Conservation (phyloP, 1,139 yeast species). For the Nakaseomyces kungkrabaensis region DNA sequence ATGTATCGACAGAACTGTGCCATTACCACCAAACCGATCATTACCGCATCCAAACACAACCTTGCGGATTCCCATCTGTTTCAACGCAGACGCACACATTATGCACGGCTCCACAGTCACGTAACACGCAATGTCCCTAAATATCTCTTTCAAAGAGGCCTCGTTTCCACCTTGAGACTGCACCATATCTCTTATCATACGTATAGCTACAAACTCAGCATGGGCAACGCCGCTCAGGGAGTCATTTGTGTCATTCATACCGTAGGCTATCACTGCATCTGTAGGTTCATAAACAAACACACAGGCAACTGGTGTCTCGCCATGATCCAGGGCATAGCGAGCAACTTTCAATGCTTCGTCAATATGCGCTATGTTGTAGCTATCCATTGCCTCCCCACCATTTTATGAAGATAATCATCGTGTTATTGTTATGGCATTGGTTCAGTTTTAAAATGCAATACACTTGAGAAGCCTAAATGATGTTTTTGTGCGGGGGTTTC, state of each 20-base stretch:
- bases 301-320: slow-evolving; percentile 72
- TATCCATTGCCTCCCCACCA: too few relatives aligned
- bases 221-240: slow-evolving; percentile 80
- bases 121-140: slow-evolving; percentile 53
- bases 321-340: slow-evolving; percentile 41
- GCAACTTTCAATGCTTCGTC: slow-evolving; percentile 44
- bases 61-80: slow-evolving; percentile 62
- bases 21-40: slow-evolving; percentile 95
- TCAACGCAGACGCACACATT: slow-evolving; percentile 91
- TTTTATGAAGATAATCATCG: too few relatives aligned
- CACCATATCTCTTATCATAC: slow-evolving; percentile 35
- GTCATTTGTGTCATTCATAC: slow-evolving; percentile 83
- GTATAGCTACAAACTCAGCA: slow-evolving; percentile 83
- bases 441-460: background rate
- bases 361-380: slow-evolving; percentile 33
- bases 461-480: background rate
- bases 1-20: slow-evolving; percentile 65
- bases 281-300: slow-evolving; percentile 40
- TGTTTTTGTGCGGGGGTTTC: background rate
- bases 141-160: slow-evolving; percentile 23
- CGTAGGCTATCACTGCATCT: slow-evolving; percentile 54
- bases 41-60: slow-evolving; percentile 91
- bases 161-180: slow-evolving; percentile 9
- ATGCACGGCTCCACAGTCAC: slow-evolving; percentile 98
- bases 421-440: too few relatives aligned